A percentile compares a stretch with the other conserved stretches of the same genome.
phyloP scores from a whole-genome alignment of 2,329 filamentous ascomycete genomes.

The Ceratocystis ficicola region DNA sequence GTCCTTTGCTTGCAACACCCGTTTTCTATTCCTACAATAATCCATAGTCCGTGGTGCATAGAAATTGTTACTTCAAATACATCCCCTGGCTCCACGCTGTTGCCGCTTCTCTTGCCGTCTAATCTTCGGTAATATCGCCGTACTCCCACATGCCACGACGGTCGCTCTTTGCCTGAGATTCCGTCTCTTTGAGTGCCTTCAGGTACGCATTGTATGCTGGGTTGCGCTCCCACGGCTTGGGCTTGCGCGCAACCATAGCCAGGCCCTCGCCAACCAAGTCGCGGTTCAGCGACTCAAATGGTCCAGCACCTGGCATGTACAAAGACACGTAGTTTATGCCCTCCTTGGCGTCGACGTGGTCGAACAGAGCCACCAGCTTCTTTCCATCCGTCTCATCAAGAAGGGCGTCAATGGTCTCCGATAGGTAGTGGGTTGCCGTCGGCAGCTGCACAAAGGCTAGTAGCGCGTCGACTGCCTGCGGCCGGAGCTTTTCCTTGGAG shows the following conservation, averaged over 20 bases:
- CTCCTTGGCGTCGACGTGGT: conserved; percentile 67
- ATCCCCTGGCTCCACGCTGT: neutral
- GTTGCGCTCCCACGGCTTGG: conserved; percentile 79
- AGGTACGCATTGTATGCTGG: conserved; percentile 57
- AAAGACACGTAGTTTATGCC: conserved; percentile 76
- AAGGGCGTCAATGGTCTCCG: conserved; percentile 66
- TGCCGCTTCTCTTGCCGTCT: conserved; percentile 26
- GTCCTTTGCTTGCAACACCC: neutral
- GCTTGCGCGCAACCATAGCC: conserved; percentile 82
- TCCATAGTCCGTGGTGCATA: conserved; percentile 1
- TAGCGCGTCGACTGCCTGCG: conserved; percentile 76
- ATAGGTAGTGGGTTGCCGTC: conserved; percentile 66
- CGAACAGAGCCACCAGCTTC: conserved; percentile 79
- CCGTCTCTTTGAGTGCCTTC: conserved; percentile 57
- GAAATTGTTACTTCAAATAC: neutral
- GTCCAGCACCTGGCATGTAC: conserved; percentile 59
- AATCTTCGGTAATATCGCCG: conserved; percentile 87
- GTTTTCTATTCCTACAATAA: neutral
- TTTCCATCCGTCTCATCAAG: conserved; percentile 61
- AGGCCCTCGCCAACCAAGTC: conserved; percentile 73
- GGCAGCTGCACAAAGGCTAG: conserved; percentile 86
- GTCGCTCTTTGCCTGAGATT: conserved; percentile 66
- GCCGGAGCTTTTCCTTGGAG: conserved; percentile 64
- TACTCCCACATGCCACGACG: conserved; percentile 96
- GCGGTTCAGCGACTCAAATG: conserved; percentile 75